phyloP scores from a whole-genome alignment of 441 rosid species.

The Brassica balearica region DNA sequence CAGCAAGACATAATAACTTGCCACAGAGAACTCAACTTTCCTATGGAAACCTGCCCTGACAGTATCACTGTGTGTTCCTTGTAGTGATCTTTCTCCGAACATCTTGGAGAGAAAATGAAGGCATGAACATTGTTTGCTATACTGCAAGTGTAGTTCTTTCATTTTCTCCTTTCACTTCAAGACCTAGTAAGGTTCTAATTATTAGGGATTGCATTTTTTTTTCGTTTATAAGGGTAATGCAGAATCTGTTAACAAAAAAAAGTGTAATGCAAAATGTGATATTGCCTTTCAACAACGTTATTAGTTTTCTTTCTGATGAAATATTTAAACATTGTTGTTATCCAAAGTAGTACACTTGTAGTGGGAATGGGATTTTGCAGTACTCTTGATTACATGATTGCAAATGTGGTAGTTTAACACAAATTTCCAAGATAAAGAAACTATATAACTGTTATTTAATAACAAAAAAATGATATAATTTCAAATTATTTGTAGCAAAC shows the following conservation, averaged over 20 bases:
- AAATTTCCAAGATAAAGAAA: not conserved
- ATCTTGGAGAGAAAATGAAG: constrained; percentile 18
- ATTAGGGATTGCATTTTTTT: not conserved
- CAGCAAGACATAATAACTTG: constrained; percentile 48
- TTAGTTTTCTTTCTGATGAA: not conserved
- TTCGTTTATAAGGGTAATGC: not conserved
- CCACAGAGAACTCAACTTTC: not conserved
- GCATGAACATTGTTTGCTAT: constrained; percentile 29
- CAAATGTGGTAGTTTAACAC: not conserved
- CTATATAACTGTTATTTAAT: too few species aligned
- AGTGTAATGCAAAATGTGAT: not conserved
- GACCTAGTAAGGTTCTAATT: not conserved
- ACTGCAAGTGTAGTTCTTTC: constrained; percentile 34
- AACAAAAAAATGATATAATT: too few species aligned
- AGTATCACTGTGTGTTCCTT: not conserved
- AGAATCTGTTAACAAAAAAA: not conserved
- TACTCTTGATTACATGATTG: not conserved
- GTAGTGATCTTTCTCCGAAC: not conserved
- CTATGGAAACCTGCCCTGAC: not conserved
- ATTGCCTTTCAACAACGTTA: not conserved
- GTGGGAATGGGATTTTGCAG: not conserved
- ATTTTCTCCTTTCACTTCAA: constrained; percentile 22
- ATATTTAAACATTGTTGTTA: too few species aligned
- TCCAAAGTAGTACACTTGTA: too few species aligned
- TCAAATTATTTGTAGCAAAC: not conserved